Evolutionary conservation across 1,139 yeast species (phyloP).

Genomic region (Candida albicans): DNA sequence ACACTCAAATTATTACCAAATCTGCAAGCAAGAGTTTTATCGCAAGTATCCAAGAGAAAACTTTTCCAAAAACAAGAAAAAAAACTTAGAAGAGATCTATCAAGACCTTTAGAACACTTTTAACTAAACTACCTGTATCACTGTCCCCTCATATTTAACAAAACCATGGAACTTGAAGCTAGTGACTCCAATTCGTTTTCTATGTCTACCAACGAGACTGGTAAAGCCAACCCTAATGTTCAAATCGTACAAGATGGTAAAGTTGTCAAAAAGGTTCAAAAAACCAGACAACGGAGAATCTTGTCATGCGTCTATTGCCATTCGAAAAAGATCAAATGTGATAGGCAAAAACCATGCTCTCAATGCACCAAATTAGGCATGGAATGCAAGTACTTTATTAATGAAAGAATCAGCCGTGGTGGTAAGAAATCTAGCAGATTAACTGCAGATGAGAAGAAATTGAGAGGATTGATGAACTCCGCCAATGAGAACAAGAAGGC

Average conservation of each 20-base stretch:
- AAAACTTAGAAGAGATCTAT: too few relatives aligned
- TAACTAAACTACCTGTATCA: too few relatives aligned
- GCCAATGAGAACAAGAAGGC: not conserved
- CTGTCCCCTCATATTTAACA: too few relatives aligned
- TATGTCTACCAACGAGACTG: not conserved
- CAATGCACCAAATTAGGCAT: conserved; percentile 48
- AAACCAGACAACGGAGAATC: conserved; percentile 57
- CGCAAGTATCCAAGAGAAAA: too few relatives aligned
- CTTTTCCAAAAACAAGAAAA: too few relatives aligned
- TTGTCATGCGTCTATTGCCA: conserved; percentile 62
- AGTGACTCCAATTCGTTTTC: too few relatives aligned
- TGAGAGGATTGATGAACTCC: conserved; percentile 9
- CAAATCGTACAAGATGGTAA: conserved; percentile 9
- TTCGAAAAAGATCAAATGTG: conserved; percentile 60
- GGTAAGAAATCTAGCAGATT: conserved; percentile 32
- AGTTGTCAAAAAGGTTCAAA: conserved; percentile 58
- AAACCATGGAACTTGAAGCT: too few relatives aligned
- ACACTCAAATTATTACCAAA: too few relatives aligned
- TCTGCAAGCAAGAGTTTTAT: too few relatives aligned
- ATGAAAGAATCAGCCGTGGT: conserved; percentile 54
- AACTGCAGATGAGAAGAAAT: conserved; percentile 12
- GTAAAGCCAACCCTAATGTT: not conserved
- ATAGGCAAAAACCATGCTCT: conserved; percentile 50
- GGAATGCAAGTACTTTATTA: conserved; percentile 55
- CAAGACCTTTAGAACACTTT: too few relatives aligned